Conservation (phyloP, 2,329 filamentous ascomycete genomes). For the Eutypella sp. region DNA sequence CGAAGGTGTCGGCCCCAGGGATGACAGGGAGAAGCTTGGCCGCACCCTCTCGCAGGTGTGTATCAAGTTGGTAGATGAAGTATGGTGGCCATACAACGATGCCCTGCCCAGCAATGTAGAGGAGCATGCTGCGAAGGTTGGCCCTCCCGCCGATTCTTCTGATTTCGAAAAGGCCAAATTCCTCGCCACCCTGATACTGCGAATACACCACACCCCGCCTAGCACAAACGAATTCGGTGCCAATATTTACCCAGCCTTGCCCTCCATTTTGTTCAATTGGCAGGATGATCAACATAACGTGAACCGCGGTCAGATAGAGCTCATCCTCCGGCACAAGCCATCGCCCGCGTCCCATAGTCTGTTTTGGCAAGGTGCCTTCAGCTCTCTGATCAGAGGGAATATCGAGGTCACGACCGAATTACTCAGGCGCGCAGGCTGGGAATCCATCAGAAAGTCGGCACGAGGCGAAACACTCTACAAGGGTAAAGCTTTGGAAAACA, state of each 20-base stretch:
- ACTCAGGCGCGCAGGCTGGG: conserved; percentile 72
- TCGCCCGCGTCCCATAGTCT: conserved; percentile 70
- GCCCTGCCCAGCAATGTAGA: conserved; percentile 43
- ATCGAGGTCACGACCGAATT: conserved; percentile 62
- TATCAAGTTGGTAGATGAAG: conserved; percentile 40
- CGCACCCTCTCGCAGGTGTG: conserved; percentile 51
- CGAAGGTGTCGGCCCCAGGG: conserved; percentile 51
- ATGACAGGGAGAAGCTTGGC: conserved; percentile 53
- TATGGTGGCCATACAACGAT: conserved; percentile 53
- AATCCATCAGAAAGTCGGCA: conserved; percentile 64
- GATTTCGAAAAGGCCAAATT: conserved; percentile 72
- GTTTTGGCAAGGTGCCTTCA: conserved; percentile 84
- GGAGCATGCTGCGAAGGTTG: conserved; percentile 58
- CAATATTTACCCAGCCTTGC: conserved; percentile 50
- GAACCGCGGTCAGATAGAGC: conserved; percentile 61
- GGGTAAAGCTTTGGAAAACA: conserved; percentile 71
- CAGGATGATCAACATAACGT: conserved; percentile 69
- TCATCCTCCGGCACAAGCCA: conserved; percentile 58
- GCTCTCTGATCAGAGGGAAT: conserved; percentile 69
- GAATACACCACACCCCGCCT: conserved; percentile 65
- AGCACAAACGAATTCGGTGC: conserved; percentile 31
- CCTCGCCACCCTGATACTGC: conserved; percentile 71
- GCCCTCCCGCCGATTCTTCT: conserved; percentile 56
- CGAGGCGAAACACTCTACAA: conserved; percentile 63
- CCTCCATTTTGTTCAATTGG: conserved; percentile 80